Conservation (phyloP, 2,329 filamentous ascomycete species). For the Scedosporium aurantiacum region DNA sequence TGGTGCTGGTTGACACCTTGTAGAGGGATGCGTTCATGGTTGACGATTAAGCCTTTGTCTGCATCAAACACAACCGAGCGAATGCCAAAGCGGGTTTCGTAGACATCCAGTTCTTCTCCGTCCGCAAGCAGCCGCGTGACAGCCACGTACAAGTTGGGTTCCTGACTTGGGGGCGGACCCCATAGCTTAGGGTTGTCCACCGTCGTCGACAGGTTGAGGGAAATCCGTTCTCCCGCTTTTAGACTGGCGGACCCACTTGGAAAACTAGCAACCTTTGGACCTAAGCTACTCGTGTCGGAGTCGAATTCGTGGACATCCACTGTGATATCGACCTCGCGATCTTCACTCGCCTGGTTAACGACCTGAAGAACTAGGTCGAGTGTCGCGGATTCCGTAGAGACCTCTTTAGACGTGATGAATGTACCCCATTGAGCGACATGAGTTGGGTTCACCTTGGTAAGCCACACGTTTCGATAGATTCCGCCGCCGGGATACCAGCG, state of each 20-base stretch:
- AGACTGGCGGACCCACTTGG: neutral
- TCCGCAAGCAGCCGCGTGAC: constrained; percentile 25
- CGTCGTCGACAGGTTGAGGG: constrained; percentile 10
- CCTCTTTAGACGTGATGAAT: constrained; percentile 31
- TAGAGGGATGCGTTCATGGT: constrained; percentile 30
- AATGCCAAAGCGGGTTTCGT: constrained; percentile 40
- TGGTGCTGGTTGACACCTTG: constrained; percentile 40
- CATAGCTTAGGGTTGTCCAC: constrained; percentile 30
- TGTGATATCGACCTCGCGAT: constrained; percentile 22
- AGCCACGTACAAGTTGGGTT: constrained; percentile 36
- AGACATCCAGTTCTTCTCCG: constrained; percentile 25
- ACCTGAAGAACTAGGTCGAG: constrained; percentile 32
- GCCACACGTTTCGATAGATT: constrained; percentile 43
- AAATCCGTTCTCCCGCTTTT: constrained; percentile 18
- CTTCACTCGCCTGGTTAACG: constrained; percentile 27
- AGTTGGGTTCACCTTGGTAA: constrained; percentile 32
- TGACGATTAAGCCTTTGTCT: constrained; percentile 31
- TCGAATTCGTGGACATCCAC: constrained; percentile 31
- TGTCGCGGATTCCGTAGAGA: constrained; percentile 32
- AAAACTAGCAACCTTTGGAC: constrained; percentile 17
- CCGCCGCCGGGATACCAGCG: constrained; percentile 45
- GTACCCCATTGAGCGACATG: constrained; percentile 41
- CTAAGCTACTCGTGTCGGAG: constrained; percentile 16
- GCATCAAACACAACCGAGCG: constrained; percentile 28
- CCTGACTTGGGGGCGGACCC: constrained; percentile 33